phyloP scores from a whole-genome alignment of 73 alveolate genomes.

The Paramecium octaurelia region DNA sequence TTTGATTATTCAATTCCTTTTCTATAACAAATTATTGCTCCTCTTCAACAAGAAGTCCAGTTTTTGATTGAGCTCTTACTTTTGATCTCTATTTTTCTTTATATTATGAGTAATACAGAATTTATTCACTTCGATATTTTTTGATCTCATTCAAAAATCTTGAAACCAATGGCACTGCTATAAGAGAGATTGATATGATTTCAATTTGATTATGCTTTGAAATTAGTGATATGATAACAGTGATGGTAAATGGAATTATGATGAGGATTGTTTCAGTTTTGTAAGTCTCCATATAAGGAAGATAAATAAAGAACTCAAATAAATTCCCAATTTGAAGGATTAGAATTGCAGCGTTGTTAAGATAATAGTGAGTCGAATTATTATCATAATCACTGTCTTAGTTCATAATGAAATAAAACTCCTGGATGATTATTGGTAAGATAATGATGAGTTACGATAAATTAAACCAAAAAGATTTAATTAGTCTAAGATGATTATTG shows the following conservation, averaged over 20 bases:
- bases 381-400: neutral
- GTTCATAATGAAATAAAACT: neutral
- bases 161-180: constrained; percentile 4
- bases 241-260: neutral
- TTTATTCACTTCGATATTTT: neutral
- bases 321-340: neutral
- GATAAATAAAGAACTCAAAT: neutral
- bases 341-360: neutral
- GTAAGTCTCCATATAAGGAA: neutral
- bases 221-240: neutral
- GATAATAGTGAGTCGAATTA: neutral
- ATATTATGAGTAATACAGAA: neutral
- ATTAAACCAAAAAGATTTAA: constrained; percentile 36
- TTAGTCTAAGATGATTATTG: neutral
- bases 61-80: neutral
- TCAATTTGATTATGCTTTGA: neutral
- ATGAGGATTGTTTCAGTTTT: neutral
- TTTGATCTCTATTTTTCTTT: neutral
- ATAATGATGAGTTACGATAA: neutral
- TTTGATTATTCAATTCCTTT: neutral
- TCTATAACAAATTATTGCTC: constrained; percentile 24
- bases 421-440: neutral
- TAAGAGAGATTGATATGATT: neutral
- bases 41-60: neutral
- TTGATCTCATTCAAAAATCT: neutral